Evolutionary conservation across 768 basidiomycete species (phyloP).

Genomic region (Tremella yokohamensis): DNA sequence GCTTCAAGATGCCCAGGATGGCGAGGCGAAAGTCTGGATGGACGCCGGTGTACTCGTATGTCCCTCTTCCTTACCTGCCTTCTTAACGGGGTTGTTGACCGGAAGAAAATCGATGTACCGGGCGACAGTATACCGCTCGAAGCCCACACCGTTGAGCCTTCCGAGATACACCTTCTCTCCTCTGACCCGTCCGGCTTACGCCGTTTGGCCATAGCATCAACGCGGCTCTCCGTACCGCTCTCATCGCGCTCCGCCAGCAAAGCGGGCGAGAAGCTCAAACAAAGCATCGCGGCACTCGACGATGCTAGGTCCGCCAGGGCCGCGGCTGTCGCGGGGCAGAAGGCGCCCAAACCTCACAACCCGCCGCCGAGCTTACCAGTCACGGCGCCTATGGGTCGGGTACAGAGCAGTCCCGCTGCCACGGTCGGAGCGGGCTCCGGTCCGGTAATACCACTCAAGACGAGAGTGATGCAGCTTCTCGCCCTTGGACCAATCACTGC

Average conservation of each 20-base stretch:
- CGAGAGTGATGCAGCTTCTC: slow-evolving; percentile 41
- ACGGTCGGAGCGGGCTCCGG: background rate
- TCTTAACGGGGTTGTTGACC: background rate
- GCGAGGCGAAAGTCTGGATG: slow-evolving; percentile 2
- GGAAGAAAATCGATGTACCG: slow-evolving; percentile 25
- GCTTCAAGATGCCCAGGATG: background rate
- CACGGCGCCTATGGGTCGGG: slow-evolving; percentile 17
- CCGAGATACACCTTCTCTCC: slow-evolving; percentile 29
- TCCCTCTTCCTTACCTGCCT: background rate
- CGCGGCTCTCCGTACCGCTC: slow-evolving; percentile 32
- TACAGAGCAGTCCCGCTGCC: slow-evolving; percentile 20
- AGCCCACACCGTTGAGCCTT: slow-evolving; percentile 15
- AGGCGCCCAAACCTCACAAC: background rate
- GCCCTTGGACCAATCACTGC: slow-evolving; percentile 34
- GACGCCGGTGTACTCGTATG: background rate
- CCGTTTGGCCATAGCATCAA: slow-evolving; percentile 17
- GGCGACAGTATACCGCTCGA: slow-evolving; percentile 19
- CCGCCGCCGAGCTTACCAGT: background rate
- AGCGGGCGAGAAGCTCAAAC: slow-evolving; percentile 22
- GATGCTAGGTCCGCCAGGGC: slow-evolving; percentile 21
- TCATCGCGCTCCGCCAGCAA: slow-evolving; percentile 16
- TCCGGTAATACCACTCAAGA: slow-evolving; percentile 42
- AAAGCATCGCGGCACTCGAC: slow-evolving; percentile 18
- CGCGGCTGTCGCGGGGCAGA: slow-evolving; percentile 15
- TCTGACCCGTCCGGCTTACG: slow-evolving; percentile 11